Percentiles rank a stretch among this genome's conserved stretches.
phyloP scores from a whole-genome alignment of 2,329 filamentous ascomycete species.

The Xylaria multiplex region DNA sequence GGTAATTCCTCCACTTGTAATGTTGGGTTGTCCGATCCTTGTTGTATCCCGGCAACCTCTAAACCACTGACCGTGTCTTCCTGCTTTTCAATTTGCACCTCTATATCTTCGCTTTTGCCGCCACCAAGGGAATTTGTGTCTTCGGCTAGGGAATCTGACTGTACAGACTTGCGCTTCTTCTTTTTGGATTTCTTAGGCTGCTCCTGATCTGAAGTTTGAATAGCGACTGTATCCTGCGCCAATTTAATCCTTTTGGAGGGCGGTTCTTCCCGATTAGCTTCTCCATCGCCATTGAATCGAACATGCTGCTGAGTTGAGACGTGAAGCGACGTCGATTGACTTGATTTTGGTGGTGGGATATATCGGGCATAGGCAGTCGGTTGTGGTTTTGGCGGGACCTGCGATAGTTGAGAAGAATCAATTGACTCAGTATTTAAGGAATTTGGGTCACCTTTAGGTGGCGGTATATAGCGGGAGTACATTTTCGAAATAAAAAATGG shows the following conservation, averaged over 20 bases:
- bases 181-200: constrained; percentile 50
- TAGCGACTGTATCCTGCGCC: constrained; percentile 46
- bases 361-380: constrained; percentile 51
- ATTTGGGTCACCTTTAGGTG: constrained; percentile 34
- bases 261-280: constrained; percentile 36
- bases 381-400: constrained; percentile 31
- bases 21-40: background rate
- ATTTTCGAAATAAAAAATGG: constrained; percentile 31
- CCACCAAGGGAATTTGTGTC: background rate
- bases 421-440: constrained; percentile 17
- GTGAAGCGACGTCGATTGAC: constrained; percentile 25
- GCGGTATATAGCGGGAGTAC: constrained; percentile 57
- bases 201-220: constrained; percentile 35
- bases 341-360: constrained; percentile 50
- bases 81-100: constrained; percentile 2
- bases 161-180: constrained; percentile 53
- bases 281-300: constrained; percentile 37
- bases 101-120: constrained; percentile 37
- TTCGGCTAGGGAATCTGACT: constrained; percentile 32
- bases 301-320: constrained; percentile 36
- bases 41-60: constrained; percentile 39
- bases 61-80: constrained; percentile 7
- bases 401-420: constrained; percentile 24
- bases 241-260: constrained; percentile 53
- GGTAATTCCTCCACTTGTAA: constrained; percentile 13